Base-by-base conservation (phyloP, 345 rosid genomes). In the Hibiscus trionum region DNA sequence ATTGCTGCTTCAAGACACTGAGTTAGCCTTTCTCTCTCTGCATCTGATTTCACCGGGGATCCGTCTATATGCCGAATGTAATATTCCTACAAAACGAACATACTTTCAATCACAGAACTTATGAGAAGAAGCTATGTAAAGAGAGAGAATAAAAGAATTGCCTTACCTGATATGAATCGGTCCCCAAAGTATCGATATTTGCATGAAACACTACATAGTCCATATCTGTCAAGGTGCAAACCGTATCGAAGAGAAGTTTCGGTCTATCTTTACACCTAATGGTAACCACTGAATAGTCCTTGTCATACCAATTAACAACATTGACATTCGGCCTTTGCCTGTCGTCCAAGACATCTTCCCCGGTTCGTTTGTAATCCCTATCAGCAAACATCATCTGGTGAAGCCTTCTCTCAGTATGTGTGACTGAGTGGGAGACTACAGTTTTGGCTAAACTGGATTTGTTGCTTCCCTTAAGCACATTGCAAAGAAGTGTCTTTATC, bases 361-460 rank as follows among this genome's bases (percentile, higher is more conserved):
- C 81, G 2, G 63, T 63, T 52, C 88, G 84, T 58, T 89, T 93
- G 62, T 90, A 95, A 82, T 95, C 99, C 85, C 99, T 86, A 72
- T 89, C 97, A 19, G 90, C 99, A 83, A 90, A 89, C 97, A 95
- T 89, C 97, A 95, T 86, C 80, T 95, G 97, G 88, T 95, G 99
- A 76, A 95, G 93, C 82, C 99, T 86, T 75, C 99, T 84, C 19
- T 90, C 96, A 0, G 87, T 86, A 74, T 91, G 99, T 12, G 88
- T 87, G 33, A 72, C 80, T 8, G 85, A 91, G 10, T 82, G 84
- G 61, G 93, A 85, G 46, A 92, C 89, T 33, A 72, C 86, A 1
- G 92, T 94, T 80, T 86, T 94, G 2, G 97, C 96, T 66, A 76
- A 83, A 50, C 85, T 80, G 5, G 87, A 82, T 66, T 80, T 84